Conservation (phyloP, 768 basidiomycete genomes). For the Piloderma croceum region DNA sequence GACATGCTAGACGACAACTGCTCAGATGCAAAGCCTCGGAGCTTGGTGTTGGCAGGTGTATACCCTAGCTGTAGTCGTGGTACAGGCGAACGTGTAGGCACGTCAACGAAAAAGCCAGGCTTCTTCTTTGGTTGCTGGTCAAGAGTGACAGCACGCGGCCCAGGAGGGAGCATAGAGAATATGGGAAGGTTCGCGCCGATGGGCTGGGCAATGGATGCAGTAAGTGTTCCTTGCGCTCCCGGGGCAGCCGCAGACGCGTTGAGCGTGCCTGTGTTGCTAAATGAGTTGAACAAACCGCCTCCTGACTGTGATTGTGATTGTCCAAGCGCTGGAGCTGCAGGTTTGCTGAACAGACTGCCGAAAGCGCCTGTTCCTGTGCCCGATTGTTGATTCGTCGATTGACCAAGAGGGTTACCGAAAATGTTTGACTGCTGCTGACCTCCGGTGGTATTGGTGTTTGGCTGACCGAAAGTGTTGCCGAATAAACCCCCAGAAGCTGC, state of each 20-base stretch:
- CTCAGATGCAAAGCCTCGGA: constrained; percentile 59
- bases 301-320: constrained; percentile 37
- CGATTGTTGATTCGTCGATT: constrained; percentile 35
- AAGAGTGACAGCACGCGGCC: constrained; percentile 55
- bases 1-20: constrained; percentile 39
- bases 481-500: constrained; percentile 37
- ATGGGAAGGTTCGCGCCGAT: constrained; percentile 68
- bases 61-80: constrained; percentile 63
- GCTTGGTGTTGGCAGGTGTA: constrained; percentile 55
- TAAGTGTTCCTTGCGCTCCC: constrained; percentile 56
- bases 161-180: constrained; percentile 69
- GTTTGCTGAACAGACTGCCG: constrained; percentile 44
- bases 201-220: constrained; percentile 85
- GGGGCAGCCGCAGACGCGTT: constrained; percentile 36
- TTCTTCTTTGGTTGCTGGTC: constrained; percentile 71
- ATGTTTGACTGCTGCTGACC: constrained; percentile 30
- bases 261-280: constrained; percentile 20
- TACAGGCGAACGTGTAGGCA: constrained; percentile 65
- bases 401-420: constrained; percentile 51
- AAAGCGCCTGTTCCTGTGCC: constrained; percentile 29
- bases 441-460: constrained; percentile 25
- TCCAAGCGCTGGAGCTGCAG: constrained; percentile 43
- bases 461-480: constrained; percentile 41
- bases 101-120: constrained; percentile 68
- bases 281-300: constrained; percentile 16